Conservation (phyloP, 495 filamentous ascomycete species). For the Entonaema liquescens region DNA sequence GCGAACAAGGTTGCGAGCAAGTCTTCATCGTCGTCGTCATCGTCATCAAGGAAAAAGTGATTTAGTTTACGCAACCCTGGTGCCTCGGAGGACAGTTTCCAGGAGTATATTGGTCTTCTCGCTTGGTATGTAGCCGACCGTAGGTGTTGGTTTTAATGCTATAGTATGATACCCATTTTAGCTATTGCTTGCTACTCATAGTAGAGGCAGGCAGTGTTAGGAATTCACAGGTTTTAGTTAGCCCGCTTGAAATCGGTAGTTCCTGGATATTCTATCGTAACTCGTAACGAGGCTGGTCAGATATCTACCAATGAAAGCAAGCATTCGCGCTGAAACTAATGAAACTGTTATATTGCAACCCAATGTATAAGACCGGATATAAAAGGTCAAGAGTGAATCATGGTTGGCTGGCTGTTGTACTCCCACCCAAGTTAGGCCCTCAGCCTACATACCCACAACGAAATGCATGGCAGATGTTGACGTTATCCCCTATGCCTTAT, state of each 20-base stretch:
- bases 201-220: neutral
- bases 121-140: neutral
- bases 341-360: neutral
- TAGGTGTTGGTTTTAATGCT: neutral
- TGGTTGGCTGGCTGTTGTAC: neutral
- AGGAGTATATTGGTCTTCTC: neutral
- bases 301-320: neutral
- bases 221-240: neutral
- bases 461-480: neutral
- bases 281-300: neutral
- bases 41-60: neutral
- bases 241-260: neutral
- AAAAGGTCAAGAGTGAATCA: neutral
- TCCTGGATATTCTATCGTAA: neutral
- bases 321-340: neutral
- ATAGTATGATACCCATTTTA: slow-evolving; percentile 19
- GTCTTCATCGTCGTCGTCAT: slow-evolving; percentile 1
- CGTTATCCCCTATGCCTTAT: neutral
- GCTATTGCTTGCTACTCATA: slow-evolving; percentile 6
- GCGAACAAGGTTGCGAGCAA: slow-evolving; percentile 39
- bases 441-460: neutral
- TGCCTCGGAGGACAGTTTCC: neutral
- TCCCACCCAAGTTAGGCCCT: neutral
- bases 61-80: neutral
- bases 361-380: neutral